Conservation (phyloP, 140 eudicot genomes). For the Bidens hawaiensis region DNA sequence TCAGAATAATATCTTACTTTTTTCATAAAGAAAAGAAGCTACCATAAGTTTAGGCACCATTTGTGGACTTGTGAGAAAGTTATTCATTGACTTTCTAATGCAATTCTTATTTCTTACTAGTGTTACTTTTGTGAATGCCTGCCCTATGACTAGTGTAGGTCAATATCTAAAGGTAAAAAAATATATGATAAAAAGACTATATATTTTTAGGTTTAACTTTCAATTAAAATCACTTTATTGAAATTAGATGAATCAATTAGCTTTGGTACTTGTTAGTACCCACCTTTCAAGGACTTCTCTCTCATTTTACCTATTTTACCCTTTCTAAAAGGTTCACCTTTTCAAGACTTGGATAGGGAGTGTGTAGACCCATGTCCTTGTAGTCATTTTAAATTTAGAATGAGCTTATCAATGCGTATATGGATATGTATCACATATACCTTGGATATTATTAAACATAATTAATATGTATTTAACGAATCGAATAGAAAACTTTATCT, state of each 20-base stretch:
- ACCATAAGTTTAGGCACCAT: constrained; percentile 8
- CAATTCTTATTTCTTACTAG: background rate
- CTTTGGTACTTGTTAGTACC: constrained; percentile 32
- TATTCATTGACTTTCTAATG: constrained; percentile 8
- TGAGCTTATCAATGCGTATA: constrained; percentile 5
- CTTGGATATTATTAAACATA: background rate
- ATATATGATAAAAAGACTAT: background rate
- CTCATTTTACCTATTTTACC: constrained; percentile 28
- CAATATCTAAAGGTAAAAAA: background rate
- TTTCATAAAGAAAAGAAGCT: background rate
- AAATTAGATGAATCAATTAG: constrained; percentile 26
- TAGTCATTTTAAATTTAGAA: constrained; percentile 16
- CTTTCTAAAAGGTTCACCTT: constrained; percentile 35
- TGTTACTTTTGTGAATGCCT: background rate
- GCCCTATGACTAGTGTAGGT: constrained; percentile 4
- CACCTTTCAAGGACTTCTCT: constrained; percentile 28
- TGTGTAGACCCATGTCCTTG: constrained; percentile 24
- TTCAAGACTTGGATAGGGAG: constrained; percentile 41
- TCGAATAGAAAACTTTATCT: background rate
- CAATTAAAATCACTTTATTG: constrained; percentile 21
- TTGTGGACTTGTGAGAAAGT: constrained; percentile 4
- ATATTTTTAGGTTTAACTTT: background rate
- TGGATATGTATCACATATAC: background rate
- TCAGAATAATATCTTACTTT: background rate
- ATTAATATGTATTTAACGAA: background rate